phyloP scores from a whole-genome alignment of 176 grass and related monocot genomes.

The Triticum urartu region DNA sequence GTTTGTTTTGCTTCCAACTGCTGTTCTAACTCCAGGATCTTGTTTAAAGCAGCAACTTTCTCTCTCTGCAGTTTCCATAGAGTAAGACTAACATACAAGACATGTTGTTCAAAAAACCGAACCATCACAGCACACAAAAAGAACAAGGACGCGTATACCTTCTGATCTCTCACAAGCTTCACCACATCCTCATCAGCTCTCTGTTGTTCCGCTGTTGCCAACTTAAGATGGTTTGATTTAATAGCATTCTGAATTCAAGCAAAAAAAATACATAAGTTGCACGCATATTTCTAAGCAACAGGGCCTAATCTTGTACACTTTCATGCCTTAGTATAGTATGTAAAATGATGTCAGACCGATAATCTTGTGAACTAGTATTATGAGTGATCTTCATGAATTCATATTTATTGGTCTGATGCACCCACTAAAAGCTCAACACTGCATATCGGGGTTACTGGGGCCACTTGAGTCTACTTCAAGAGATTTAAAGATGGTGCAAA shows the following conservation, averaged over 20 bases:
- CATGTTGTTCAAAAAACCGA: not conserved
- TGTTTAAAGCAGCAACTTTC: not conserved
- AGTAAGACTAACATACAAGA: not conserved
- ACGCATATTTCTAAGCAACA: not conserved
- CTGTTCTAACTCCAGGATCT: conserved; percentile 5
- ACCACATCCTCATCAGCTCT: conserved; percentile 13
- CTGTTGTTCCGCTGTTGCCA: conserved; percentile 10
- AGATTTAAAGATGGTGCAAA: not conserved
- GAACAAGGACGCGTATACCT: not conserved
- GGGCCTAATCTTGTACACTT: not conserved
- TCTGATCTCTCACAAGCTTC: conserved; percentile 11
- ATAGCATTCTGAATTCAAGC: conserved; percentile 7
- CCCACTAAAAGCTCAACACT: not conserved
- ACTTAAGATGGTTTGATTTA: conserved; percentile 16
- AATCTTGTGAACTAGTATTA: too few species aligned
- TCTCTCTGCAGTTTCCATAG: conserved; percentile 11
- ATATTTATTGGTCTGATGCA: too few species aligned
- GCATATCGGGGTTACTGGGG: not conserved
- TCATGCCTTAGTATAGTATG: not conserved
- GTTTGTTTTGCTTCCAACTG: conserved; percentile 12
- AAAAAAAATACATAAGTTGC: not conserved
- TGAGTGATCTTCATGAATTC: too few species aligned
- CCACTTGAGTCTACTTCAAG: not conserved
- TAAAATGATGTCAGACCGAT: not conserved
- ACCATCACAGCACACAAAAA: not conserved